Evolutionary conservation across 2,329 filamentous ascomycete species (phyloP).

Genomic region (Myriosclerotinia scirpicola): DNA sequence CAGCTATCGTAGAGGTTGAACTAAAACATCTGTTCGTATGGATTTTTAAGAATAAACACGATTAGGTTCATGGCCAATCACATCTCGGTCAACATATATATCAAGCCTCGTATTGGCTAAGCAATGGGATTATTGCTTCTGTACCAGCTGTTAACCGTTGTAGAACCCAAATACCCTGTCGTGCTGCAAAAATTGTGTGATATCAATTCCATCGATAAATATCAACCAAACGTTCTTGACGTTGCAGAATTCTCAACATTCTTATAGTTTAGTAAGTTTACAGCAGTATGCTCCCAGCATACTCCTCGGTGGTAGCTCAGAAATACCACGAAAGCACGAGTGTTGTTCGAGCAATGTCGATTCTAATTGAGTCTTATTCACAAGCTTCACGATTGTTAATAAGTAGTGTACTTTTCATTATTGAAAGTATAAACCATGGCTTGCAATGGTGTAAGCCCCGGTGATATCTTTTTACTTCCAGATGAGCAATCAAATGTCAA

Average conservation of each 20-base stretch:
- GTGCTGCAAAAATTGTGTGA: background rate
- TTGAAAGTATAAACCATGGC: background rate
- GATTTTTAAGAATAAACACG: background rate
- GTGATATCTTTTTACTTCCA: background rate
- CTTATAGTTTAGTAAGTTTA: background rate
- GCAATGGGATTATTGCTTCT: background rate
- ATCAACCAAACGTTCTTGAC: background rate
- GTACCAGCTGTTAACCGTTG: background rate
- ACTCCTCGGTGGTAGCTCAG: too few species aligned
- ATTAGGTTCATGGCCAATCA: background rate
- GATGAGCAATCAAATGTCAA: background rate
- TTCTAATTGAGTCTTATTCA: accelerated
- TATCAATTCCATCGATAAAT: background rate
- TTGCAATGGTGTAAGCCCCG: background rate
- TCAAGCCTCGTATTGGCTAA: background rate
- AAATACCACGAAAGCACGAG: background rate
- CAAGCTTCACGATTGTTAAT: background rate
- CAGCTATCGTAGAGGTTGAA: background rate
- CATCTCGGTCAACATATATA: background rate
- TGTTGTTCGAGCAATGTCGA: background rate
- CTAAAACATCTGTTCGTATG: background rate
- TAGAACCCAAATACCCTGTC: background rate
- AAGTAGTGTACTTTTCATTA: background rate
- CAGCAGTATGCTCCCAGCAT: background rate
- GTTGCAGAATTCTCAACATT: background rate